Conservation (phyloP, 208 protist genomes). For the Trypanosoma vivax region DNA sequence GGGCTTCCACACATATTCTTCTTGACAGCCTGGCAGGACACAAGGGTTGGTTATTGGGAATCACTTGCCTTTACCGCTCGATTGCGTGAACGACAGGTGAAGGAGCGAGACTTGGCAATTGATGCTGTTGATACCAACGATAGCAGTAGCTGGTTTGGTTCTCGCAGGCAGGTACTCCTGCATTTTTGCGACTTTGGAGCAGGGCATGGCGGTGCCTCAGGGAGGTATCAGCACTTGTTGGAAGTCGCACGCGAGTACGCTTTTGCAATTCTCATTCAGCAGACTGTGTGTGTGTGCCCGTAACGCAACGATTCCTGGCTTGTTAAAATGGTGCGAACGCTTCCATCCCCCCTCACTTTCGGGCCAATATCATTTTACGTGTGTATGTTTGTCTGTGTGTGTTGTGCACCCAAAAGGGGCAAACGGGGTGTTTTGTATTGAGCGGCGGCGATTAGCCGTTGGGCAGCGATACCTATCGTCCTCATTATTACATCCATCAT, state of each 20-base stretch:
- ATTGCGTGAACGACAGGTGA: constrained; percentile 20
- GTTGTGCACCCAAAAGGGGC: too few species aligned
- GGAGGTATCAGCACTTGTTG: constrained; percentile 45
- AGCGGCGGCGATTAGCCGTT: too few species aligned
- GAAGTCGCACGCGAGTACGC: constrained; percentile 67
- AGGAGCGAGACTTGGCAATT: neutral
- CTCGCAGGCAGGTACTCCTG: constrained; percentile 24
- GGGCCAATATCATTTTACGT: too few species aligned
- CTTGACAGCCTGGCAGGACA: constrained; percentile 52
- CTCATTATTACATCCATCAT: too few species aligned
- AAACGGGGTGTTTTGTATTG: too few species aligned
- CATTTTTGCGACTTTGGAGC: constrained; percentile 50
- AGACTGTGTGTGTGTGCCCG: neutral
- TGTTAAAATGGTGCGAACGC: too few species aligned
- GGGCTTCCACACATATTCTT: constrained; percentile 46
- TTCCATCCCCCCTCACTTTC: too few species aligned
- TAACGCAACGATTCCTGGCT: too few species aligned
- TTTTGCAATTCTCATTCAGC: constrained; percentile 28
- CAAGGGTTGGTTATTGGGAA: constrained; percentile 67
- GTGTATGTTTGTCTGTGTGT: too few species aligned
- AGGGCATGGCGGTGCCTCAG: constrained; percentile 54
- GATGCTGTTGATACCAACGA: neutral
- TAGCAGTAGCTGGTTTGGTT: too few species aligned
- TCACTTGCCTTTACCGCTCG: constrained; percentile 39
- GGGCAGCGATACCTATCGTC: too few species aligned